Evolutionary conservation across 768 basidiomycete genomes (phyloP), one percentile per base, ranked within the genome.

Genomic region (Lactifluus subvellereus): DNA sequence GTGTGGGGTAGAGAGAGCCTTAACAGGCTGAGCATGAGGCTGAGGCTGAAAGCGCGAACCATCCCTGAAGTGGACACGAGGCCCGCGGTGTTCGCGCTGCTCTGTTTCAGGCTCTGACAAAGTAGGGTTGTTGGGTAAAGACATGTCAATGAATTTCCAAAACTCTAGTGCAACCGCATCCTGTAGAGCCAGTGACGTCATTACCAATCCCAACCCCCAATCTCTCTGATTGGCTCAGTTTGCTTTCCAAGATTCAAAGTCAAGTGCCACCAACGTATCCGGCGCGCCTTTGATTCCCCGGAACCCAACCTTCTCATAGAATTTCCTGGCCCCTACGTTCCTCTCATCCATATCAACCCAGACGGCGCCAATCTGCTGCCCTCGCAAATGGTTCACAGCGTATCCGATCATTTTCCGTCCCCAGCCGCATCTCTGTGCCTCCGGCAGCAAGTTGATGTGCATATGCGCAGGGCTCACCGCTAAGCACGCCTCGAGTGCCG

Each of bases 391-490:
- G 50, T 76, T 74, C 30, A 88, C 78, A 4, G 81, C 86, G 38
- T 68, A 73, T 50, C 73, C 77, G 40, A 91, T 83, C 66, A 91
- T 71, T 71, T 73, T 82, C 70, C 78, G 79, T n/a, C 89, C 89
- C 83, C 84, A 88, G 27, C 88, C 88, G 64, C 80, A 80, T 59
- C 81, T 76, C 71, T 88, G 88, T 70, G 88, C 82, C 48, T 77
- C 77, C 30, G 84, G 79, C 68, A 91, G 70, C 59, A 91, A 82
- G 66, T 92, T 77, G 69, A 91, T 85, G 71, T 92, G 89, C 67
- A 91, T 66, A 72, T 91, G 88, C 9, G 89, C 89, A 11, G 84
- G 81, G 18, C 88, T 84, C 70, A 86, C 88, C 5, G 77, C 74
- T 63, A 89, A 75, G 65, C 80, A 80, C n/a, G 80, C 77, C 9